A percentile compares a stretch with the other conserved stretches of the same genome.
Conservation (phyloP, 352 stramenopile species). For the Phytophthora constricta region DNA sequence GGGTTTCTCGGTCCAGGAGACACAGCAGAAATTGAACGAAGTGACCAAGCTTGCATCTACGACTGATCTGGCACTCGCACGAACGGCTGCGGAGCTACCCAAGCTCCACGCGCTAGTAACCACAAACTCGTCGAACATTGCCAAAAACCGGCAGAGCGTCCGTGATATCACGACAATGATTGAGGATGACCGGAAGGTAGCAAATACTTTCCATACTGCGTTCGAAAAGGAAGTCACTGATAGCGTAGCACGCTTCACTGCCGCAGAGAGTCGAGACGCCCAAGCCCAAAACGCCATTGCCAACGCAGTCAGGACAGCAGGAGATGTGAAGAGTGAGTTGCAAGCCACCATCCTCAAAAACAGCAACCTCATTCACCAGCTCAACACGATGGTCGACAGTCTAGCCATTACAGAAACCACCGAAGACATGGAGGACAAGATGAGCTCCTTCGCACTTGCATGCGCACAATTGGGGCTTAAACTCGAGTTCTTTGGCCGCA, state of each 20-base stretch:
- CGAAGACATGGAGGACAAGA: conserved; percentile 67
- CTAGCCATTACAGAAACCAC: conserved; percentile 64
- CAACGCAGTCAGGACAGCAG: conserved; percentile 27
- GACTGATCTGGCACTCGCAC: conserved; percentile 48
- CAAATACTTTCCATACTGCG: conserved; percentile 25
- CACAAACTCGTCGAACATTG: conserved; percentile 48
- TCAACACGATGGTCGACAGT: conserved; percentile 70
- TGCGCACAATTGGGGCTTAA: conserved; percentile 61
- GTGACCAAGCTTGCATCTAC: conserved; percentile 49
- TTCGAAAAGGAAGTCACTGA: conserved; percentile 43
- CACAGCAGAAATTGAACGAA: conserved; percentile 54
- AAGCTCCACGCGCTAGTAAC: conserved; percentile 54
- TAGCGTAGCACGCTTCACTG: conserved; percentile 33
- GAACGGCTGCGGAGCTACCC: conserved; percentile 53
- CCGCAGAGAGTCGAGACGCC: conserved; percentile 36
- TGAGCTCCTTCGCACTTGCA: conserved; percentile 50
- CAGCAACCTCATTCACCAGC: conserved; percentile 67
- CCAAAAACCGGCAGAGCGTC: conserved; percentile 51
- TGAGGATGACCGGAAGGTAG: conserved; percentile 39
- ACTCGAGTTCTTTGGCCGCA: conserved; percentile 58
- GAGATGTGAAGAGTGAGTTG: conserved; percentile 39
- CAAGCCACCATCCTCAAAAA: conserved; percentile 57
- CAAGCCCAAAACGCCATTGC: conserved; percentile 40
- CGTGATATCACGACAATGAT: conserved; percentile 41
- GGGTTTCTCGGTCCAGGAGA: conserved; percentile 51